Base-by-base conservation (phyloP, 768 basidiomycete genomes). In the Cubamyces sp. region DNA sequence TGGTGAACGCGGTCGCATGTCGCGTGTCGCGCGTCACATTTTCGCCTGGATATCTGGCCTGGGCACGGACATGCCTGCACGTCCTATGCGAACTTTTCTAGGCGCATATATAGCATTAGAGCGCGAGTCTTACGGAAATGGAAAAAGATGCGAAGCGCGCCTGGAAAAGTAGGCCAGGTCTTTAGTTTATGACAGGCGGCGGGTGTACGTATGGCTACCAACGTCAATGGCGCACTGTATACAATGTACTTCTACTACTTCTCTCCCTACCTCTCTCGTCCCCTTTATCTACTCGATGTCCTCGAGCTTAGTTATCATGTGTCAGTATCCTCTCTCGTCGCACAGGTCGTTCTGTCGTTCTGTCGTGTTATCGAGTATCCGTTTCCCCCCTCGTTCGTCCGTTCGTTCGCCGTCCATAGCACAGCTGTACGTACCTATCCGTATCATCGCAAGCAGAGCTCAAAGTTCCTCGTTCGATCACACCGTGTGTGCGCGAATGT, bases 1-100 rank as follows among this genome's bases (percentile, higher is more conserved):
- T 92, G 92, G 90, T 93, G 76, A 89, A 26, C 14, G 39, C 39
- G 28, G 14, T 18, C n/a, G n/a, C 12, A n/a, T 34, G 6, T 11
- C 34, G 9, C n/a, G n/a, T n/a, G n/a, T n/a, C n/a, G n/a, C n/a
- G n/a, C n/a, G n/a, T n/a, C n/a, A n/a, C n/a, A n/a, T 40, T 7
- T 16, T 7, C 39, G 39, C 39, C 39, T 16, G 39, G n/a, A n/a
- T n/a, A 47, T 15, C 11, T 15, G 16, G 26, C 16, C 8, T 18
- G 48, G 7, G 15, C 28, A 14, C 23, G 23, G 23, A 25, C 25
- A 30, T 11, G 34, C 9, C 34, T 9, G 9, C 34, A 34, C 9
- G 28, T 30, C 28, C 3, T 30, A 8, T 3, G 3, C 28, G 8
- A 30, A 8, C 8, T 30, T 30, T 9, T 1, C 34, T 1, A 9